Percentiles rank a stretch among this genome's conserved stretches.
These are phyloP conservation scores for Candida piceae DNA, from an alignment of 805 yeast genomes.

Conservation along the genomic window DNA sequence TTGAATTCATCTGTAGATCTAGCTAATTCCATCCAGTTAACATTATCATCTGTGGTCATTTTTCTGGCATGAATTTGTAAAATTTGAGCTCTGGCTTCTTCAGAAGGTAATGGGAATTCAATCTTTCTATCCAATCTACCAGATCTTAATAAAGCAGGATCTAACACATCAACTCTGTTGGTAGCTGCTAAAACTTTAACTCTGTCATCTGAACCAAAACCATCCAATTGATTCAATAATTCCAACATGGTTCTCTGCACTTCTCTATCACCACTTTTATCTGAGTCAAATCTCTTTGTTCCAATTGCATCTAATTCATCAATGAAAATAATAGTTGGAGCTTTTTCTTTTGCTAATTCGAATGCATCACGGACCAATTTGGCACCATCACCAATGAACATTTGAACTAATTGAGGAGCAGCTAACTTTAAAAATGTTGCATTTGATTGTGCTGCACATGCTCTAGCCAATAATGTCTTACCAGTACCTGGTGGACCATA, in stretches of 20 bases:
- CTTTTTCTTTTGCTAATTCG: slow-evolving; percentile 95
- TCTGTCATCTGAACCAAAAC: slow-evolving; percentile 94
- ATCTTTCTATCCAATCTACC: slow-evolving; percentile 97
- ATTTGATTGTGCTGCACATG: slow-evolving; percentile 98
- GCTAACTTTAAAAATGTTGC: slow-evolving; percentile 95
- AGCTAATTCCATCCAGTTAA: slow-evolving; percentile 98
- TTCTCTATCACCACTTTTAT: slow-evolving; percentile 96
- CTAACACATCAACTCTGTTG: slow-evolving; percentile 94
- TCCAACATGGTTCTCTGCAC: slow-evolving; percentile 99
- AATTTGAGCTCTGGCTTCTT: slow-evolving; percentile 95
- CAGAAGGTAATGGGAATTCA: slow-evolving; percentile 96
- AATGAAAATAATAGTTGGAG: slow-evolving; percentile 95
- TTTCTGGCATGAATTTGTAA: slow-evolving; percentile 96
- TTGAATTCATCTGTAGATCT: slow-evolving; percentile 97
- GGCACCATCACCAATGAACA: slow-evolving; percentile 99
- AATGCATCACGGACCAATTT: slow-evolving; percentile 96
- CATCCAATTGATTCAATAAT: slow-evolving; percentile 93
- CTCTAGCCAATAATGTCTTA: slow-evolving; percentile 92
- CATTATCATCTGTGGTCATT: slow-evolving; percentile 85
- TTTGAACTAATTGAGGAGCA: slow-evolving; percentile 97
- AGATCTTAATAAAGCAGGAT: slow-evolving; percentile 96
- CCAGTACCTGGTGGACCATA: slow-evolving; percentile 99
- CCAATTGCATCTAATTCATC: slow-evolving; percentile 99
- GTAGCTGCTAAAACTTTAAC: slow-evolving; percentile 98
- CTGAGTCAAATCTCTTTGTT: slow-evolving; percentile 95